These are phyloP conservation scores for Fusarium chuoi DNA, from an alignment of 2,329 filamentous ascomycete species.

Conservation along the genomic window DNA sequence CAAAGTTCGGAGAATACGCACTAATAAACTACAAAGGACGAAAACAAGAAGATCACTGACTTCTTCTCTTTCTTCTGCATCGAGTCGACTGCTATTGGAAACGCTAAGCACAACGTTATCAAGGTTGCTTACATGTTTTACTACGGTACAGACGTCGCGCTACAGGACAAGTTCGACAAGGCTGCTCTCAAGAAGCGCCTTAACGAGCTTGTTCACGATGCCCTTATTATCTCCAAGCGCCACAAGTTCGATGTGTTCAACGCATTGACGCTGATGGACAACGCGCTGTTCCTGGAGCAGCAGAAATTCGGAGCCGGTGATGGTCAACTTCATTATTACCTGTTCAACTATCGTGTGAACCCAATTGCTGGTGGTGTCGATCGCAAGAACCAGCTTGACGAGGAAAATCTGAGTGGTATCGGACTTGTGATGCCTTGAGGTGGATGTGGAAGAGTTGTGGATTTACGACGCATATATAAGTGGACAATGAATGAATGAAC, in stretches of 20 bases:
- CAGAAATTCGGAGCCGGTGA: slow-evolving; percentile 96
- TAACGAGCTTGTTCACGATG: slow-evolving; percentile 83
- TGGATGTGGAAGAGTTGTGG: not conserved
- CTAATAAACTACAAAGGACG: slow-evolving; percentile 50
- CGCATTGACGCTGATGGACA: slow-evolving; percentile 91
- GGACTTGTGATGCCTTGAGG: slow-evolving; percentile 79
- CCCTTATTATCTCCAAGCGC: slow-evolving; percentile 86
- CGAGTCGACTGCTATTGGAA: slow-evolving; percentile 89
- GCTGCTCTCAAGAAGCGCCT: slow-evolving; percentile 79
- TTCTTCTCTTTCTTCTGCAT: slow-evolving; percentile 98
- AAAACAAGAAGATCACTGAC: slow-evolving; percentile 86
- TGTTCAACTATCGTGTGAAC: slow-evolving; percentile 95
- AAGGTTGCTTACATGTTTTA: slow-evolving; percentile 97
- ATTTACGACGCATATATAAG: not conserved
- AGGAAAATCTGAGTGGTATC: slow-evolving; percentile 82
- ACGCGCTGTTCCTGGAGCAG: slow-evolving; percentile 89
- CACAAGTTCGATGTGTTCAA: slow-evolving; percentile 95
- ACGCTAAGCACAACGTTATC: slow-evolving; percentile 80
- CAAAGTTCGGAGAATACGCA: no score
- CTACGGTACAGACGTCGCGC: slow-evolving; percentile 86
- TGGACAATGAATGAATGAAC: not conserved
- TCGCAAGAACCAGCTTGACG: slow-evolving; percentile 79
- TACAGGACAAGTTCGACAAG: slow-evolving; percentile 65
- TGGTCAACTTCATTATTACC: slow-evolving; percentile 94
- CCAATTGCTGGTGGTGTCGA: slow-evolving; percentile 89